Conservation (phyloP, 1,284 basidiomycete genomes). For the Boletus smithii region DNA sequence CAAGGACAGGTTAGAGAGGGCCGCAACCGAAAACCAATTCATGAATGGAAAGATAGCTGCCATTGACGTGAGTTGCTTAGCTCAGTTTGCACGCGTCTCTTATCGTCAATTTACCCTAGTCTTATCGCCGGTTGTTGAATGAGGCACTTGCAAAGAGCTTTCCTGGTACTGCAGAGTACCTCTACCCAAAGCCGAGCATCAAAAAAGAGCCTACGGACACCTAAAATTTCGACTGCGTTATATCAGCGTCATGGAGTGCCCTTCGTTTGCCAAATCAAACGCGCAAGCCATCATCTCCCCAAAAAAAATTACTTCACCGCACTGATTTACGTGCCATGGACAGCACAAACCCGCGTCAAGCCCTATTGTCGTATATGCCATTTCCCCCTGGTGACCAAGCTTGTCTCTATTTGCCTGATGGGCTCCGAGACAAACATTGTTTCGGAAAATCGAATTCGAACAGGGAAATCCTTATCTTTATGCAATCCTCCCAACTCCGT, state of each 20-base stretch:
- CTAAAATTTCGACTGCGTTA: constrained; percentile 4
- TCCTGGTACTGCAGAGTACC: constrained; percentile 30
- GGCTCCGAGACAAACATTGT: constrained; percentile 6
- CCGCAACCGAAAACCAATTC: constrained; percentile 83
- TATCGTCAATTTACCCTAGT: constrained; percentile 19
- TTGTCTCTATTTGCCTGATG: constrained; percentile 2
- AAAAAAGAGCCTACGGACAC: constrained; percentile 13
- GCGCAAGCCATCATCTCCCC: not conserved
- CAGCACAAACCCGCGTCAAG: not conserved
- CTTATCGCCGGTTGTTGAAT: constrained; percentile 32
- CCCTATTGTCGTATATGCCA: constrained; percentile 2
- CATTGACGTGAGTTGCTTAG: constrained; percentile 51
- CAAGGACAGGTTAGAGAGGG: constrained; percentile 70
- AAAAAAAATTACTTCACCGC: not conserved
- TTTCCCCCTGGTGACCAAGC: constrained; percentile 6
- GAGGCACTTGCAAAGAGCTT: constrained; percentile 34
- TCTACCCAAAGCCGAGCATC: constrained; percentile 16
- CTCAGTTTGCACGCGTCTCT: not conserved
- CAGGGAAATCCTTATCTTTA: constrained; percentile 23
- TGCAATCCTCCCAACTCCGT: constrained; percentile 14
- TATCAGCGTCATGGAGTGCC: not conserved
- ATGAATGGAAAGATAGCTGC: constrained; percentile 85
- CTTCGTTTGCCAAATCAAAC: constrained; percentile 6
- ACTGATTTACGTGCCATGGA: constrained; percentile 10
- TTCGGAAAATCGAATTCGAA: constrained; percentile 18